Percentiles rank a stretch among this genome's conserved stretches.
Evolutionary conservation across 306 rosid genomes (phyloP).

Genomic region (Acacia confusa): DNA sequence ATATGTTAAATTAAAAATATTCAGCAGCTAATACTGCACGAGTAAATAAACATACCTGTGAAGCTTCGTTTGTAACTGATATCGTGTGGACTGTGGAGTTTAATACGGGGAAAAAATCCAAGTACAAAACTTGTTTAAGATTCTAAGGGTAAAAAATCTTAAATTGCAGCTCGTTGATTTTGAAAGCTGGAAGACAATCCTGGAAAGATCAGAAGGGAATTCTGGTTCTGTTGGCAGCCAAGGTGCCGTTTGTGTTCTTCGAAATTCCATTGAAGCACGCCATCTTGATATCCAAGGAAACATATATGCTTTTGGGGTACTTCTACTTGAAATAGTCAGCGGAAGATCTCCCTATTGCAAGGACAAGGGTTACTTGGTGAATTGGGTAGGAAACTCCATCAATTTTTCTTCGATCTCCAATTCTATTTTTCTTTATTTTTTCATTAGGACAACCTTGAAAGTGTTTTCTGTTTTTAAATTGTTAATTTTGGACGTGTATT

Average conservation of each 20-base stretch:
- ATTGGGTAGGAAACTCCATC: conserved; percentile 68
- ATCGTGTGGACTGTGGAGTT: not conserved
- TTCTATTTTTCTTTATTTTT: not conserved
- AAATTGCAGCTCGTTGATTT: conserved; percentile 84
- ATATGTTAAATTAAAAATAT: not conserved
- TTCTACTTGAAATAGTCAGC: conserved; percentile 81
- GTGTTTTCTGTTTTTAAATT: not conserved
- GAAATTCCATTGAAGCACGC: conserved; percentile 80
- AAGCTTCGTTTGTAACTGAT: not conserved
- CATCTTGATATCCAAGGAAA: conserved; percentile 79
- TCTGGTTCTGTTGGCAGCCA: conserved; percentile 69
- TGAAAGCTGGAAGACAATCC: conserved; percentile 93
- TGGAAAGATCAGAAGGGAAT: conserved; percentile 77
- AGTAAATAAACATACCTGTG: not conserved
- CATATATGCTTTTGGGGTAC: conserved; percentile 75
- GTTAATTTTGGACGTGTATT: conserved; percentile 13
- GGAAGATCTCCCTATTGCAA: conserved; percentile 89
- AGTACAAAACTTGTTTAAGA: not conserved
- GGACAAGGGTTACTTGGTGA: conserved; percentile 83
- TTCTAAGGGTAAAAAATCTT: conserved; percentile 19
- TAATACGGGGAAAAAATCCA: not conserved
- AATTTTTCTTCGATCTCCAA: not conserved
- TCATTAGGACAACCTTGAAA: not conserved
- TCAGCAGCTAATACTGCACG: not conserved
- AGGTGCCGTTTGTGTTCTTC: conserved; percentile 67